Percentiles rank a stretch among this genome's conserved stretches.
These are phyloP conservation scores for Penicillium malachiteum DNA, from an alignment of 495 filamentous ascomycete species.

Conservation along the genomic window DNA sequence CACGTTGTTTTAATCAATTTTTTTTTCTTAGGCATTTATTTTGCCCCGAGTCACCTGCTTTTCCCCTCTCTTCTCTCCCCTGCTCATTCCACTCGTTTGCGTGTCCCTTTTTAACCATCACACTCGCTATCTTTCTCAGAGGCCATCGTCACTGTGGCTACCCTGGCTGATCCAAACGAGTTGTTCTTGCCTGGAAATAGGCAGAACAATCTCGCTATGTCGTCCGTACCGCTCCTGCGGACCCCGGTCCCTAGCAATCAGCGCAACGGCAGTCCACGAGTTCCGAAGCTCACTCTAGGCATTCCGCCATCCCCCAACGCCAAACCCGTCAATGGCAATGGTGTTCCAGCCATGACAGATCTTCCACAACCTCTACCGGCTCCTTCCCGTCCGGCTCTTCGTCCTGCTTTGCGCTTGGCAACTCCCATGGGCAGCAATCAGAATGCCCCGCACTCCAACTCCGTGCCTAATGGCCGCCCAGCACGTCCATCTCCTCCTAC, in stretches of 20 bases:
- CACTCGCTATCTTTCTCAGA: slow-evolving; percentile 12
- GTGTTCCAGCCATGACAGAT: slow-evolving; percentile 23
- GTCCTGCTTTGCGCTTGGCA: slow-evolving; percentile 73
- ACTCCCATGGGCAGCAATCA: slow-evolving; percentile 71
- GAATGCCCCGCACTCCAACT: slow-evolving; percentile 57
- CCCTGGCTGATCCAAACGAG: slow-evolving; percentile 47
- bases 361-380: slow-evolving; percentile 36
- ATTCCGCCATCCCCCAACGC: slow-evolving; percentile 82
- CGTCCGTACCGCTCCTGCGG: slow-evolving; percentile 77
- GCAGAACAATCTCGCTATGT: slow-evolving; percentile 64
- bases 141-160: slow-evolving; percentile 41
- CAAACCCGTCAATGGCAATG: slow-evolving; percentile 59
- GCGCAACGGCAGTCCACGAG: slow-evolving; percentile 53
- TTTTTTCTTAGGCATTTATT: neutral
- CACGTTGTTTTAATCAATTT: too few relatives aligned
- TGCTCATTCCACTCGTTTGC: slow-evolving; percentile 2
- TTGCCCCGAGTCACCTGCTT: slow-evolving; percentile 27
- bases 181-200: slow-evolving; percentile 48
- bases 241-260: slow-evolving; percentile 78
- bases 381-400: slow-evolving; percentile 57
- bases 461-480: slow-evolving; percentile 39
- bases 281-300: slow-evolving; percentile 79
- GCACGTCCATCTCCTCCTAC: slow-evolving; percentile 50
- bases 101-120: neutral
- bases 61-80: slow-evolving; percentile 2